Base-by-base conservation (phyloP, 148 eudicot species). In the Pouteria glomerata region DNA sequence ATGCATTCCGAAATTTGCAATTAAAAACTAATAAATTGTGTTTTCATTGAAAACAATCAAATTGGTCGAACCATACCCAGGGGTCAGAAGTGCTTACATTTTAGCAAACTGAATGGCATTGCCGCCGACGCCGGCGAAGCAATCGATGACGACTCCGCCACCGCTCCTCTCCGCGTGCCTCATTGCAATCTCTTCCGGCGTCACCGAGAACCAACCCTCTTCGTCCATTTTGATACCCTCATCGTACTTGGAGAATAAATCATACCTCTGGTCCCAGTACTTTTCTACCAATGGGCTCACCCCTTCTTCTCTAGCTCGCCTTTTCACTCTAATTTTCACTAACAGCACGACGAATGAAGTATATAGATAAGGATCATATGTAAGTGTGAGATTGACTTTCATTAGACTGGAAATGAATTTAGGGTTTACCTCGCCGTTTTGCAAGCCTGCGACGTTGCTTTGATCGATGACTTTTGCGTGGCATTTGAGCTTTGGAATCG, bases 161-260 rank as follows among this genome's bases (percentile, higher is more conserved):
- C 78, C 68, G 37, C 80, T 63, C 63, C 84, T 69, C 70, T 61
- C 26, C 0, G 88, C 88, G 23, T 85, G 88, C 14, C 80, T 37
- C 50, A 68, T 72, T 1, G 88, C 88, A 30, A 82, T 75, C 69
- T 69, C 79, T 37, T 85, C 88, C 15, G 85, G 88, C 53, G 85
- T 85, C 18, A 82, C 85, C 42, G 85, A 85, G 35, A 64, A 85
- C 88, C 88, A 85, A 2, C 88, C 88, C 61, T 85, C 85, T 79
- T 85, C 85, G 50, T 85, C 88, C 85, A 82, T 34, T 62, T 66
- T 61, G 34, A 85, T 73, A 14, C 88, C 88, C 52, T 77, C 69
- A 15, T 85, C 88, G 59, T 77, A 85, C 35, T 73, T 82, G 19
- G 82, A 77, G 58, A 85, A 85, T 18, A 85, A 69, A 66, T 80